A percentile compares a stretch with the other conserved stretches of the same genome.
Conservation (phyloP, 1,139 yeast species). For the Yamadazyma trypodendri region DNA sequence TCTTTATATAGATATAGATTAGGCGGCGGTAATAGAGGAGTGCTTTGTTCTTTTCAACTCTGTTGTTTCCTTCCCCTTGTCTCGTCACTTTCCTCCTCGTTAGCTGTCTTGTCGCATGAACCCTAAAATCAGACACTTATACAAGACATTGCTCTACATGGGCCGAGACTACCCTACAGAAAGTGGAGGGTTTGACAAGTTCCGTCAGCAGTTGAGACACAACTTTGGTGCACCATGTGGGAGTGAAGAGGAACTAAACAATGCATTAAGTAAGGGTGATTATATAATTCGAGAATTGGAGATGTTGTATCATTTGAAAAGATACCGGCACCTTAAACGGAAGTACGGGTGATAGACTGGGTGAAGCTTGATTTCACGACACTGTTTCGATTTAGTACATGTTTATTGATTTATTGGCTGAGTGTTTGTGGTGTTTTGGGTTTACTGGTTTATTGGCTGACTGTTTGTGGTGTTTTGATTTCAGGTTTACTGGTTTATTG, state of each 20-base stretch:
- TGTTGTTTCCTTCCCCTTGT: too few species aligned
- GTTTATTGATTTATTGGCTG: too few species aligned
- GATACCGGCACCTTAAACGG: constrained; percentile 36
- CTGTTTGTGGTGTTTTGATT: too few species aligned
- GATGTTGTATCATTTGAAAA: constrained; percentile 28
- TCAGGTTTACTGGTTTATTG: too few species aligned
- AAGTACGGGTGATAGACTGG: constrained; percentile 17
- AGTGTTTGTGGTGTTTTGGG: too few species aligned
- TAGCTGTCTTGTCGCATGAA: constrained; percentile 31
- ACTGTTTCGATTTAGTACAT: too few species aligned
- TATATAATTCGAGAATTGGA: constrained; percentile 35
- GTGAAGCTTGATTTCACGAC: too few species aligned
- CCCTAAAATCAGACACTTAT: constrained; percentile 29
- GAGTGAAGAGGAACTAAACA: constrained; percentile 19
- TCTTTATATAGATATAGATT: too few species aligned
- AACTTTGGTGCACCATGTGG: constrained; percentile 20
- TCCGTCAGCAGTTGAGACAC: constrained; percentile 20
- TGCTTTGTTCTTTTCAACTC: too few species aligned
- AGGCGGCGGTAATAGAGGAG: too few species aligned
- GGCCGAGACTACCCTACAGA: constrained; percentile 36
- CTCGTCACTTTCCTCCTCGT: too few species aligned
- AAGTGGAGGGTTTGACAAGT: constrained; percentile 29
- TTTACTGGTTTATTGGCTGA: too few species aligned
- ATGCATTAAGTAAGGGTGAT: constrained; percentile 32
- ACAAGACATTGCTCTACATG: constrained; percentile 32